Evolutionary conservation across 202 grass and related monocot genomes (phyloP), one percentile per base, ranked within the genome.

Genomic region (Carex arenaria): DNA sequence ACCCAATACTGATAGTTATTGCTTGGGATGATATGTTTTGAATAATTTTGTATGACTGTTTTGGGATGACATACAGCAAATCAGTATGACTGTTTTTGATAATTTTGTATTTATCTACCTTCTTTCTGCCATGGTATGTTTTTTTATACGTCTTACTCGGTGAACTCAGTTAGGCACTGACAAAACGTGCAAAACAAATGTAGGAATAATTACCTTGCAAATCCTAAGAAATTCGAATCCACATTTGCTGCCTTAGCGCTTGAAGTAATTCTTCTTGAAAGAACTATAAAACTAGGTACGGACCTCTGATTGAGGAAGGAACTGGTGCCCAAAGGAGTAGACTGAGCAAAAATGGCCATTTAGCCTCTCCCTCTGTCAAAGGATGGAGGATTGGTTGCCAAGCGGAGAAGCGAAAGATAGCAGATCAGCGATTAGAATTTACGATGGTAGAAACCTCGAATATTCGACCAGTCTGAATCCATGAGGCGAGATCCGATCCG

Each of bases 291-390:
- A 81, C 79, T 30, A 67, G 28, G 61, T 18, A 17, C 4, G 14
- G 18, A 68, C 10, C 61, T 64, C 13, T 32, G 61, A 63, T 26
- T 63, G 54, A 47, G 62, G 26, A 82, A 64, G 55, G 40, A 82
- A 32, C 23, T 14, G 23, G 6, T 1, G 6, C 38, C 38, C 52
- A 82, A 20, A 67, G 49, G 42, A 81, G 80, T 10, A 67, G 20
- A 38, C n/a, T 54, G 62, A 31, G 43, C 22, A 32, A 82, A 51
- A 47, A 52, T 10, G 3, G 80, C 80, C 80, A 82, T 82, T 22
- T 18, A 22, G 4, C 17, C 34, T 47, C 30, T 62, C 32, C 11
- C 55, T 79, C 56, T 80, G 56, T 63, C 57, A 34, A 3, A 63
- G 7, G 42, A 34, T 15, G 26, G 23, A 53, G 80, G 54, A 23